Evolutionary conservation across 164 flowering plant genomes (phyloP).

Genomic region (Saururus chinensis): DNA sequence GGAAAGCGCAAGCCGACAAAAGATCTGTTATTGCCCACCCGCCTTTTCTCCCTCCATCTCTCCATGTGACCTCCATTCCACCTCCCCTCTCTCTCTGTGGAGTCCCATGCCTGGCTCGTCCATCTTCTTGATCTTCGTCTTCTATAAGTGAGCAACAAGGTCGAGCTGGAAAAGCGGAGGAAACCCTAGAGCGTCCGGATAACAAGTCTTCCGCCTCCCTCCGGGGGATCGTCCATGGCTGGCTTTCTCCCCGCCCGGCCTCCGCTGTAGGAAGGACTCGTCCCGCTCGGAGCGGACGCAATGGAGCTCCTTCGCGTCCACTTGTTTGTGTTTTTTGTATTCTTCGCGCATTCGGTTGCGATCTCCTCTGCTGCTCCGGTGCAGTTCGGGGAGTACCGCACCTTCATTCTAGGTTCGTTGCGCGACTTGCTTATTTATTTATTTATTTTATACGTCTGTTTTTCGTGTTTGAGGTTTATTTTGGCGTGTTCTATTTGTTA

Average conservation of each 20-base stretch:
- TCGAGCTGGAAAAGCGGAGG: background rate
- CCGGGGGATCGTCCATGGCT: background rate
- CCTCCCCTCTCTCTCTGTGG: background rate
- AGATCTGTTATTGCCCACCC: constrained; percentile 1
- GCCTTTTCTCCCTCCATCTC: background rate
- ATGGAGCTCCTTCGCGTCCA: background rate
- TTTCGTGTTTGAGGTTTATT: too few species aligned
- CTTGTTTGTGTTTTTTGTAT: background rate
- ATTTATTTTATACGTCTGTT: background rate
- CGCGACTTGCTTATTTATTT: too few species aligned
- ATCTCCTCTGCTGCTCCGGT: background rate
- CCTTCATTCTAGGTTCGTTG: constrained; percentile 1
- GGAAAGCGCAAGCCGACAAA: background rate
- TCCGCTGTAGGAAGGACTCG: constrained; percentile 1
- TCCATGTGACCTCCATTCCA: background rate
- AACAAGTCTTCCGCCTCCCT: background rate
- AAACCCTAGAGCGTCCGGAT: too few species aligned
- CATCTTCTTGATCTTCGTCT: background rate
- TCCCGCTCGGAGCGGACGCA: background rate
- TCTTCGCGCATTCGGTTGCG: background rate
- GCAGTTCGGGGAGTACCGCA: background rate
- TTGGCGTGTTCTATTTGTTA: background rate
- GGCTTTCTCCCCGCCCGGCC: background rate
- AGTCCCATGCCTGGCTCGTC: background rate
- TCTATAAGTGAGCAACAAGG: background rate